These are phyloP conservation scores for Dimargaris cristalligena DNA, from an alignment of 192 early-diverging fungal genomes.

Conservation along the genomic window DNA sequence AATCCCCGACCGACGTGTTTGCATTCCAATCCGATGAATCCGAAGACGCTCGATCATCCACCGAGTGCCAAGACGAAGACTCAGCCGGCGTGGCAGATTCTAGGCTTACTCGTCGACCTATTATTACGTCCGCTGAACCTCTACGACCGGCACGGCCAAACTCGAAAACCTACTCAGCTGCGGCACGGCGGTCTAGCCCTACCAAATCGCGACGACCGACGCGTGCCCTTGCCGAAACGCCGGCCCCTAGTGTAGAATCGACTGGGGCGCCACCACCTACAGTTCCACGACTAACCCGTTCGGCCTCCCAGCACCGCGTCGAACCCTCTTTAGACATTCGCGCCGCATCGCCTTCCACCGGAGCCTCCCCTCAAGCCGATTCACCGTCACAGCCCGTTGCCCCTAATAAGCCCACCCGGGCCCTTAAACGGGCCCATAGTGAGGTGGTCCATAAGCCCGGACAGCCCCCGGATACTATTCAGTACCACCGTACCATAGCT, in stretches of 20 bases:
- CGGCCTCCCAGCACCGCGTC: neutral
- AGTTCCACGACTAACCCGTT: neutral
- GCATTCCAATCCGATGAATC: neutral
- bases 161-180: neutral
- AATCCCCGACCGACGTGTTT: neutral
- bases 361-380: neutral
- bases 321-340: neutral
- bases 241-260: too few relatives aligned
- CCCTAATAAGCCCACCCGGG: neutral
- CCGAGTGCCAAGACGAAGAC: too few relatives aligned
- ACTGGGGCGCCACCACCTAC: neutral
- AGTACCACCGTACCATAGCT: slow-evolving; percentile 4
- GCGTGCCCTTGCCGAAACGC: neutral
- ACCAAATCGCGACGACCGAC: neutral
- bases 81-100: too few relatives aligned
- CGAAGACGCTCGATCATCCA: neutral
- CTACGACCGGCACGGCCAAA: too few relatives aligned
- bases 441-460: too few relatives aligned
- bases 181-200: neutral
- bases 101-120: too few relatives aligned
- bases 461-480: neutral
- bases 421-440: neutral
- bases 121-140: too few relatives aligned
- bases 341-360: neutral
- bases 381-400: neutral